phyloP scores from a whole-genome alignment of 2,329 filamentous ascomycete genomes.

The Pseudogymnoascus sp. region DNA sequence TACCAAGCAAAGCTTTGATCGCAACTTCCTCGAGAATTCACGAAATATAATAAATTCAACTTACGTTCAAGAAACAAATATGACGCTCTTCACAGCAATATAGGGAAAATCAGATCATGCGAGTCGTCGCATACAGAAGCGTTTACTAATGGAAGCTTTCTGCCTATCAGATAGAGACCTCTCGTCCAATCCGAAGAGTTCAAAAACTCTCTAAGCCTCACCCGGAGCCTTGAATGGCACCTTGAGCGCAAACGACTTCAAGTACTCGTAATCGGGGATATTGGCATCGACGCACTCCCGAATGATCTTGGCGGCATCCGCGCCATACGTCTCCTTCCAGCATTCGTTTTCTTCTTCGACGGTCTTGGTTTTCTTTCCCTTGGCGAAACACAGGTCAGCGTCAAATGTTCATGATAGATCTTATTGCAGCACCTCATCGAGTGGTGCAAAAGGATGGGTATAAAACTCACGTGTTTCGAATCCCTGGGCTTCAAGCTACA shows the following conservation, averaged over 20 bases:
- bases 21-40: neutral
- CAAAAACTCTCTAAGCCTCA: constrained; percentile 13
- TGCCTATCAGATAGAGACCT: neutral
- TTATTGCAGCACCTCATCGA: neutral
- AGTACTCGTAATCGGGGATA: constrained; percentile 67
- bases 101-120: neutral
- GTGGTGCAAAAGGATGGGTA: neutral
- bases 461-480: constrained; percentile 48
- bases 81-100: neutral
- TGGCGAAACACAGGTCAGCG: constrained; percentile 15
- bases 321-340: constrained; percentile 68
- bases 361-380: constrained; percentile 51
- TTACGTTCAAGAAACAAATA: neutral
- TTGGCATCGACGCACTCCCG: constrained; percentile 64
- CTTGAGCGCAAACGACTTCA: constrained; percentile 68
- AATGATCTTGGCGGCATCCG: constrained; percentile 62
- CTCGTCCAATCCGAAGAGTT: constrained; percentile 13
- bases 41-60: neutral
- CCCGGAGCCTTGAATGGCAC: constrained; percentile 24
- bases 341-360: constrained; percentile 60
- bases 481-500: constrained; percentile 63
- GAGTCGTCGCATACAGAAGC: neutral
- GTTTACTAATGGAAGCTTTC: neutral
- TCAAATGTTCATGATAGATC: neutral
- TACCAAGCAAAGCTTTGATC: neutral